phyloP scores from a whole-genome alignment of 2,329 filamentous ascomycete genomes.

The Paracoccidioides lutzii region DNA sequence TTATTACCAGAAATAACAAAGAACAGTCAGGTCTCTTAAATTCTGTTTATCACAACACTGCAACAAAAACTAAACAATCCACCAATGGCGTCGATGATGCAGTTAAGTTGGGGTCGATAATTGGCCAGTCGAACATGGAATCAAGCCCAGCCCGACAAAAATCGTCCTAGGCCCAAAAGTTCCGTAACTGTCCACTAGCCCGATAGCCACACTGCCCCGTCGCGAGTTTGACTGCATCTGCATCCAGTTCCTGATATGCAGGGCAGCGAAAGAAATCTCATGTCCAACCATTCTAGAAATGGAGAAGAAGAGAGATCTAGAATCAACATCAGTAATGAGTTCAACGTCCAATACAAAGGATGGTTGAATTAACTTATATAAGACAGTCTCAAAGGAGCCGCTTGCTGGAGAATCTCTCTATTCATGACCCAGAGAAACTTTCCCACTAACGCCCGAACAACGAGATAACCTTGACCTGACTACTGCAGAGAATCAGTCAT shows the following conservation, averaged over 20 bases:
- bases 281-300: neutral
- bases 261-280: neutral
- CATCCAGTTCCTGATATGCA: neutral
- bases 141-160: neutral
- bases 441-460: neutral
- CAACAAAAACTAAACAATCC: neutral
- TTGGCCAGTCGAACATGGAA: neutral
- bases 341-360: too few species aligned
- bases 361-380: too few species aligned
- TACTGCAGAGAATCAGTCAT: neutral
- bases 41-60: neutral
- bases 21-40: neutral
- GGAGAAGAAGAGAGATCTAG: neutral
- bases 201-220: neutral
- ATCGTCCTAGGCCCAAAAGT: neutral
- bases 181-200: neutral
- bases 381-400: neutral
- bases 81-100: neutral
- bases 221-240: neutral
- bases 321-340: neutral
- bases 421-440: neutral
- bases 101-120: neutral
- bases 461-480: neutral
- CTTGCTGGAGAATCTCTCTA: neutral
- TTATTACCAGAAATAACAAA: neutral